These are phyloP conservation scores for Boletus calvinii DNA, from an alignment of 1,284 basidiomycete species.

Conservation along the genomic window DNA sequence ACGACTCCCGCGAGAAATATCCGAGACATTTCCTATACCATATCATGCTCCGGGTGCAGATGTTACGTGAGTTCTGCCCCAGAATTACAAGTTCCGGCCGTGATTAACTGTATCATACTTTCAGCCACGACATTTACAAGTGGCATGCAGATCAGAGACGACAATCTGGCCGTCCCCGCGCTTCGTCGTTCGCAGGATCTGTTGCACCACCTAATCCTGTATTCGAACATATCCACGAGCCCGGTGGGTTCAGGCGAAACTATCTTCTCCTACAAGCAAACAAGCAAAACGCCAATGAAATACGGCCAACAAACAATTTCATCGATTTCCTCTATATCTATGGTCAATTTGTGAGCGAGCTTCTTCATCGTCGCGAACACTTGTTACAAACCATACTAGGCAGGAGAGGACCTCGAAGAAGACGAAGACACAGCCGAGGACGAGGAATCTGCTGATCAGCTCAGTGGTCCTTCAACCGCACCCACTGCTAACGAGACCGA, in stretches of 20 bases:
- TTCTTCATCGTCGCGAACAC: not conserved
- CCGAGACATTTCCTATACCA: slow-evolving; percentile 78
- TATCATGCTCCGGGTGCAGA: slow-evolving; percentile 85
- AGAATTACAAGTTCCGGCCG: slow-evolving; percentile 16
- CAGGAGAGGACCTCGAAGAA: slow-evolving; percentile 93
- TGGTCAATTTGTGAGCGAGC: slow-evolving; percentile 85
- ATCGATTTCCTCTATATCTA: slow-evolving; percentile 92
- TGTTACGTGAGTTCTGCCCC: slow-evolving; percentile 70
- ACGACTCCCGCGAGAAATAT: slow-evolving; percentile 37
- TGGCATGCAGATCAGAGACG: slow-evolving; percentile 81
- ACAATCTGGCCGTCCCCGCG: slow-evolving; percentile 55
- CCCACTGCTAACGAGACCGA: slow-evolving; percentile 40
- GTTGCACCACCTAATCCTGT: slow-evolving; percentile 60
- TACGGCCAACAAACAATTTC: slow-evolving; percentile 76
- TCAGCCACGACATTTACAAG: slow-evolving; percentile 90
- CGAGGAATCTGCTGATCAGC: slow-evolving; percentile 37
- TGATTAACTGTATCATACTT: slow-evolving; percentile 5
- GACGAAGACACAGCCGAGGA: slow-evolving; percentile 58
- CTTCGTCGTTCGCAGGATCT: slow-evolving; percentile 72
- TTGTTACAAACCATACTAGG: slow-evolving; percentile 46
- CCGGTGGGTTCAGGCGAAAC: slow-evolving; percentile 90
- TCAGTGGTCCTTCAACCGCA: slow-evolving; percentile 24
- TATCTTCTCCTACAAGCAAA: slow-evolving; percentile 74
- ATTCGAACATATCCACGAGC: slow-evolving; percentile 89
- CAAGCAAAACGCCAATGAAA: slow-evolving; percentile 64